Percentiles rank a stretch among this genome's conserved stretches.
Evolutionary conservation across 106 monocot genomes (phyloP).

Genomic region (Xerophyta viscosa): DNA sequence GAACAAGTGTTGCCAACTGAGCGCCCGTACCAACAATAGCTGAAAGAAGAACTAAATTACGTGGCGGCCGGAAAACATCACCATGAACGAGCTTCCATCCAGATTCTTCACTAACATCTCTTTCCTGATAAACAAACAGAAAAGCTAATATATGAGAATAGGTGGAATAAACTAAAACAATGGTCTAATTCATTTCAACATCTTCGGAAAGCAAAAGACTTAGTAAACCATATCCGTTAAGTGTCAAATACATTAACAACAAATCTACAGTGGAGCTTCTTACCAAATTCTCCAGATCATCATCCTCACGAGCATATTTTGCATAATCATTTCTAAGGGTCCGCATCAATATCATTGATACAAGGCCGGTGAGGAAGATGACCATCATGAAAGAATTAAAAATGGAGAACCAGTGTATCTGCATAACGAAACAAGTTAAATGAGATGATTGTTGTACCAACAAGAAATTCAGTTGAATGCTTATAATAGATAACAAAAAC

Average conservation of each 20-base stretch:
- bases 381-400: constrained; percentile 99
- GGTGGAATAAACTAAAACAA: too few relatives aligned
- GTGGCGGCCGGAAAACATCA: constrained; percentile 85
- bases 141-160: neutral
- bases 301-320: constrained; percentile 95
- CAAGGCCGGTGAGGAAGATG: constrained; percentile 92
- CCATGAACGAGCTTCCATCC: constrained; percentile 99
- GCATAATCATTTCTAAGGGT: constrained; percentile 97
- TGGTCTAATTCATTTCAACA: too few relatives aligned
- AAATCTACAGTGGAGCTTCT: neutral
- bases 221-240: too few relatives aligned
- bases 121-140: constrained; percentile 47
- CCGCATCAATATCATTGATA: constrained; percentile 97
- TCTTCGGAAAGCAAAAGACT: too few relatives aligned
- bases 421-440: constrained; percentile 9
- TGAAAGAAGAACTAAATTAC: constrained; percentile 71
- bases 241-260: too few relatives aligned
- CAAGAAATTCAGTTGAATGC: too few relatives aligned
- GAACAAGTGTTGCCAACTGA: constrained; percentile 80
- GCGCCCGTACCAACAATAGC: constrained; percentile 89
- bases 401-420: constrained; percentile 99
- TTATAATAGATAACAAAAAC: too few relatives aligned
- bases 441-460: neutral
- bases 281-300: constrained; percentile 90
- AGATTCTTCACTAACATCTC: constrained; percentile 96